Evolutionary conservation across 768 basidiomycete genomes (phyloP).

Genomic region (Boletales sp.): DNA sequence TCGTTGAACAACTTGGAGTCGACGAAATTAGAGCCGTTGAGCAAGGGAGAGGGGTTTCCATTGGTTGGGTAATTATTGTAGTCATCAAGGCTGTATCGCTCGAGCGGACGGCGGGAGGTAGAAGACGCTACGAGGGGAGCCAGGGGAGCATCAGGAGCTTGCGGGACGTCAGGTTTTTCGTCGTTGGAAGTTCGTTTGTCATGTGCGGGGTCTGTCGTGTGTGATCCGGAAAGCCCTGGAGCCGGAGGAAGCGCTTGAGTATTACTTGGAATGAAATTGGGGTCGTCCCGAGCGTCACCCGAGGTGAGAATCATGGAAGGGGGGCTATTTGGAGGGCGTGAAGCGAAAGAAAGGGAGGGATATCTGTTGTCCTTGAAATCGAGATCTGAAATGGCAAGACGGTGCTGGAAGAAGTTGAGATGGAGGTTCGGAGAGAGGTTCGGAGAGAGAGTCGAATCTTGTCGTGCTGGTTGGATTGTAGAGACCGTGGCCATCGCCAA

Average conservation of each 20-base stretch:
- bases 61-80: constrained; percentile 16
- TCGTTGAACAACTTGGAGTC: constrained; percentile 29
- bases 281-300: constrained; percentile 25
- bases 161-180: constrained; percentile 16
- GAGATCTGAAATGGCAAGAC: constrained; percentile 53
- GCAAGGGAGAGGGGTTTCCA: constrained; percentile 15
- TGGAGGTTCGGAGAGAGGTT: constrained; percentile 31
- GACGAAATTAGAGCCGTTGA: constrained; percentile 23
- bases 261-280: constrained; percentile 5
- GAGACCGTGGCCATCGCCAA: constrained; percentile 44
- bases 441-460: constrained; percentile 33
- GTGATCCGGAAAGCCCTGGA: constrained; percentile 12
- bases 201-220: constrained; percentile 12
- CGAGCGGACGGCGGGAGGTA: constrained; percentile 45
- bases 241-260: constrained; percentile 13
- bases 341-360: constrained; percentile 31
- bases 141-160: constrained; percentile 17
- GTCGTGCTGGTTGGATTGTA: constrained; percentile 44
- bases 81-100: constrained; percentile 53
- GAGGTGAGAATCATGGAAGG: constrained; percentile 30
- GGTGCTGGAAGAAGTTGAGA: constrained; percentile 46
- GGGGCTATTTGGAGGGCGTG: constrained; percentile 20
- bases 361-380: constrained; percentile 66
- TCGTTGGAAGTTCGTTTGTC: constrained; percentile 25
- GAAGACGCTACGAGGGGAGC: constrained; percentile 39